These are phyloP conservation scores for Kregervanrija delftensis DNA, from an alignment of 805 yeast genomes.

Conservation along the genomic window DNA sequence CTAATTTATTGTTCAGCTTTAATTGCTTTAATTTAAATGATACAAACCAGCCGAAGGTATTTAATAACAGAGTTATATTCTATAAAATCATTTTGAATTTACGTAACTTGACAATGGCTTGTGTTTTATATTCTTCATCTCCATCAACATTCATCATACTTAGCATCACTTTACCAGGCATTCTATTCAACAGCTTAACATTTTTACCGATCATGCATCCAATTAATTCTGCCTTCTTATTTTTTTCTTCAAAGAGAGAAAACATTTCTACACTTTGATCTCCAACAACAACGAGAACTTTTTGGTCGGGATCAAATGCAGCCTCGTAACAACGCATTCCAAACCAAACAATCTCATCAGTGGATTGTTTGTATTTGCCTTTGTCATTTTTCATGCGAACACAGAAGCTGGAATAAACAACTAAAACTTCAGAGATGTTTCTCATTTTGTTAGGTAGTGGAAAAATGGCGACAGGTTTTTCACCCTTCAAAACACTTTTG, in stretches of 20 bases:
- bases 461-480: conserved; percentile 23
- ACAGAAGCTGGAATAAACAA: conserved; percentile 24
- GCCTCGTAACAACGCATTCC: conserved; percentile 21
- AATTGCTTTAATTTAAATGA: no score
- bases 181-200: conserved; percentile 18
- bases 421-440: conserved; percentile 20
- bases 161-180: conserved; percentile 23
- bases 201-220: conserved; percentile 20
- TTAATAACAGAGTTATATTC: no score
- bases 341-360: conserved; percentile 22
- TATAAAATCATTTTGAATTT: background rate
- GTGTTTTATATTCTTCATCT: conserved; percentile 4
- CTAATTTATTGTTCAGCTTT: no score
- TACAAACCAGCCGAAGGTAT: no score
- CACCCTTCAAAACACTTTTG: conserved; percentile 19
- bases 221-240: conserved; percentile 16
- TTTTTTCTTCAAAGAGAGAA: conserved; percentile 16
- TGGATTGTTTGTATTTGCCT: conserved; percentile 18
- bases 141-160: conserved; percentile 11
- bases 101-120: conserved; percentile 6
- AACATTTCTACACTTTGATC: conserved; percentile 23
- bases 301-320: conserved; percentile 22
- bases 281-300: conserved; percentile 17
- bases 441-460: conserved; percentile 13
- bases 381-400: conserved; percentile 20